Evolutionary conservation across 2,329 filamentous ascomycete species (phyloP), one percentile per base, ranked within the genome.

Genomic region (Emydomyces testavorans): DNA sequence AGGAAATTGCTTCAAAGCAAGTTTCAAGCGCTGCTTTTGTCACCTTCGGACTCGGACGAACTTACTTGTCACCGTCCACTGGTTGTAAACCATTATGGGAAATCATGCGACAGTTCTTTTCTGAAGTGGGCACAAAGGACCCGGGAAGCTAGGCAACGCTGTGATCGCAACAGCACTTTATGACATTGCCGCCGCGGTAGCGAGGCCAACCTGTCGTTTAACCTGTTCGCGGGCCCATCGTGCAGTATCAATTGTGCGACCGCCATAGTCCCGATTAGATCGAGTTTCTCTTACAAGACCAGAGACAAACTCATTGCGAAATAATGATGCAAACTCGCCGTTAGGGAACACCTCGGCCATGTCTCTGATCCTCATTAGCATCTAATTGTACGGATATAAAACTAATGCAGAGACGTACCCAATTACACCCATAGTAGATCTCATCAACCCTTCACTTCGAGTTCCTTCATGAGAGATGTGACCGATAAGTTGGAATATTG

Each of bases 161-260:
- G 18, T 32, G n/a, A 24, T 34, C 15, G 35, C 7, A 21, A 40
- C 16, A 20, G 3, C 2, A 18, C 32, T 51, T 62, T 65, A 68
- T 26, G 65, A 62, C 65, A 67, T 67, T 24, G 61, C 60, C 36
- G 59, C 60, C 10, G 60, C 59, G 46, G 64, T 63, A 31, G 63
- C 60, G 54, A 69, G 48, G 57, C 59, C 64, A 48, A 67, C 60
- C 50, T 98, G 92, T 59, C 87, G 84, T 77, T 95, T 96, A 65
- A 96, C 89, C 66, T 95, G 88, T 70, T 96, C 92, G 52, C 90
- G 83, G 54, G 92, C 89, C 92, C 92, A 98, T 59, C 90, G 84
- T 62, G 92, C 92, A 39, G 92, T 96, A 56, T 95, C 87, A 56
- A 92, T 82, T 2, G 92, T 98, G 54, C 89, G 84, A 23, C 77